Conservation (phyloP, 345 rosid genomes). For the Psidium friedrichsthalianum region DNA sequence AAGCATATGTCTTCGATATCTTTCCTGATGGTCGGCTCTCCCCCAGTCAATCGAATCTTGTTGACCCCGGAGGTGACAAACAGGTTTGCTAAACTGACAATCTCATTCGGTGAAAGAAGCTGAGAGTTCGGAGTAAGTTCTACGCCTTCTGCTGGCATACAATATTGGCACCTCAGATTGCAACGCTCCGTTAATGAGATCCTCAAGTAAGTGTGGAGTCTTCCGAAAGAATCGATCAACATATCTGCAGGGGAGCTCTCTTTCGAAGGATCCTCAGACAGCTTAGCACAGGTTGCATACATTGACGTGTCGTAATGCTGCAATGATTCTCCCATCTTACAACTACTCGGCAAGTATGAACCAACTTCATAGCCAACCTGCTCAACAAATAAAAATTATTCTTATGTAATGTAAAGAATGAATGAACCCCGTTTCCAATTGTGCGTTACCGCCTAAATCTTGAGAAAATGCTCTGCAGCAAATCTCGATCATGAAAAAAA, state of each 20-base stretch:
- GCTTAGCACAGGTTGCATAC: constrained; percentile 28
- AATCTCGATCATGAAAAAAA: not conserved
- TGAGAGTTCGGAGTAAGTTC: constrained; percentile 68
- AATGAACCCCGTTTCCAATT: not conserved
- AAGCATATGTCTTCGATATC: constrained; percentile 75
- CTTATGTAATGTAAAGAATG: not conserved
- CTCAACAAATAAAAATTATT: not conserved
- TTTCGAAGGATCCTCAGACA: constrained; percentile 26
- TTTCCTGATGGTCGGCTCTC: constrained; percentile 82
- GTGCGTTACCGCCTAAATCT: not conserved
- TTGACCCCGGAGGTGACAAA: constrained; percentile 79
- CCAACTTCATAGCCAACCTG: not conserved
- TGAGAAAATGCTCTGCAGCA: not conserved
- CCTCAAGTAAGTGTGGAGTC: constrained; percentile 80
- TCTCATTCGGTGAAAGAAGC: constrained; percentile 52
- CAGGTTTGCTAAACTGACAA: constrained; percentile 55
- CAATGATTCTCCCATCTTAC: not conserved
- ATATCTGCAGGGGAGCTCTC: constrained; percentile 45
- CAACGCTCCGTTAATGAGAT: constrained; percentile 89
- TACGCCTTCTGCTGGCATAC: constrained; percentile 91
- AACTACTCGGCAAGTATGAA: not conserved
- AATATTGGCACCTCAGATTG: constrained; percentile 89
- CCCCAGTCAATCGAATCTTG: constrained; percentile 90
- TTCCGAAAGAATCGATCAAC: constrained; percentile 84
- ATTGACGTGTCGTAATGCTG: constrained; percentile 2